These are phyloP conservation scores for Alternaria alternata DNA, from an alignment of 2,329 filamentous ascomycete genomes.

Conservation along the genomic window DNA sequence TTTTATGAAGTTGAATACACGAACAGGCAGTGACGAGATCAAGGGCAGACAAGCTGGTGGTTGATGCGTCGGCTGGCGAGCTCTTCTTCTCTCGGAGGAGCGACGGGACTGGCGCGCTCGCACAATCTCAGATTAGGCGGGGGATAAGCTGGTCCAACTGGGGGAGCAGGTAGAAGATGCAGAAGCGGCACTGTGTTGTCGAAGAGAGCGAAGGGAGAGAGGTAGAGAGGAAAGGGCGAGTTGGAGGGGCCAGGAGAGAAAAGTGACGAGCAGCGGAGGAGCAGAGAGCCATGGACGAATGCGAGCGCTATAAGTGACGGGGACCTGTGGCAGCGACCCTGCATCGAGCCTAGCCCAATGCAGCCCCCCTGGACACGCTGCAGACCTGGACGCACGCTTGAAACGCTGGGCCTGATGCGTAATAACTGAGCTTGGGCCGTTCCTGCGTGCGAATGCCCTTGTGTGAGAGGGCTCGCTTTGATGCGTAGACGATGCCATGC, in stretches of 20 bases:
- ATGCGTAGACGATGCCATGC: constrained; percentile 1
- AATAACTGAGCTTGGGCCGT: constrained; percentile 21
- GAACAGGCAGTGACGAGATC: constrained; percentile 37
- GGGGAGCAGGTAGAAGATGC: constrained; percentile 49
- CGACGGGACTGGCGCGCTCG: constrained; percentile 50
- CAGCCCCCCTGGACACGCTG: constrained; percentile 14
- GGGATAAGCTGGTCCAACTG: constrained; percentile 43
- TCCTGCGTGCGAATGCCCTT: constrained; percentile 24
- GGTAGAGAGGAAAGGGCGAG: constrained; percentile 62
- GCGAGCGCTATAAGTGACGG: constrained; percentile 28
- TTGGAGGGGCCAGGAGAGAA: constrained; percentile 42
- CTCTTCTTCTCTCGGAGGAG: constrained; percentile 41
- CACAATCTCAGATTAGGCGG: constrained; percentile 37
- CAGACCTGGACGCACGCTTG: constrained; percentile 25
- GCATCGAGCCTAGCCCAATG: constrained; percentile 20
- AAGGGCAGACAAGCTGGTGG: constrained; percentile 25
- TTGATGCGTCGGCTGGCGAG: constrained; percentile 36
- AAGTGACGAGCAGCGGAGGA: constrained; percentile 60
- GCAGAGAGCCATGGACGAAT: constrained; percentile 55
- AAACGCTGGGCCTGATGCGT: constrained; percentile 37
- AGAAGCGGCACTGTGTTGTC: constrained; percentile 44
- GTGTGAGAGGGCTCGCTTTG: constrained; percentile 5
- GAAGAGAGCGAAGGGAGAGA: constrained; percentile 25
- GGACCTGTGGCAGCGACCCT: constrained; percentile 23
- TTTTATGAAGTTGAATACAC: constrained; percentile 33